phyloP scores from a whole-genome alignment of 495 filamentous ascomycete species.

The Daldinia loculata region DNA sequence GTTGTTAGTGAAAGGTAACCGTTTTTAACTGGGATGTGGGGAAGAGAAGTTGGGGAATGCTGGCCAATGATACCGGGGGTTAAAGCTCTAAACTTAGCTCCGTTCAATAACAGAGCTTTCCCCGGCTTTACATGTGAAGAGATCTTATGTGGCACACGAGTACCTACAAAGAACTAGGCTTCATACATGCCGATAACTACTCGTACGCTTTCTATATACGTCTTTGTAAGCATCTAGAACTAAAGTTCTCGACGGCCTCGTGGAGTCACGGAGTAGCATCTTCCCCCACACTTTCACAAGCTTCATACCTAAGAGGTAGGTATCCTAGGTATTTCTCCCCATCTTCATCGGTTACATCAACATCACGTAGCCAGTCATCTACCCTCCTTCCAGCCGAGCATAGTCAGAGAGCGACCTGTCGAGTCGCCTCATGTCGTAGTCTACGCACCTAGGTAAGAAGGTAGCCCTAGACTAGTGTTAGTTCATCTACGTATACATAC shows the following conservation, averaged over 20 bases:
- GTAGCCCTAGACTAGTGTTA: conserved; percentile 18
- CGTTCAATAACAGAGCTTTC: conserved; percentile 18
- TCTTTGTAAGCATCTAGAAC: conserved; percentile 14
- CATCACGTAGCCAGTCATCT: conserved; percentile 44
- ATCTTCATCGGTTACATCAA: conserved; percentile 41
- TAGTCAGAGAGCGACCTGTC: conserved; percentile 14
- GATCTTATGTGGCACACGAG: background rate
- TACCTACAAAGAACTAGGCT: conserved; percentile 20
- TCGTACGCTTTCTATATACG: background rate
- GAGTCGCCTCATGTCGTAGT: conserved; percentile 36
- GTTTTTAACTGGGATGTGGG: conserved; percentile 37
- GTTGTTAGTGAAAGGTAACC: conserved; percentile 6
- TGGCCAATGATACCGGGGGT: conserved; percentile 23
- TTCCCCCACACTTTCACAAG: conserved; percentile 51
- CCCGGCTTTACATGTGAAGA: conserved; percentile 35
- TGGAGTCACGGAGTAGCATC: conserved; percentile 8
- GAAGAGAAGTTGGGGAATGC: conserved; percentile 38
- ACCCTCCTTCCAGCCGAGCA: conserved; percentile 46
- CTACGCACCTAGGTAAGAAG: conserved; percentile 15
- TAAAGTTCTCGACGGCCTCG: background rate
- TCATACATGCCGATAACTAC: conserved; percentile 7
- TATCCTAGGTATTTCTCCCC: conserved; percentile 18
- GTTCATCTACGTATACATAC: conserved; percentile 1
- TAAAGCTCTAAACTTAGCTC: conserved; percentile 18
- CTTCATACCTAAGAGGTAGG: conserved; percentile 34